phyloP scores from a whole-genome alignment of 2,329 filamentous ascomycete genomes.

The Intubia oerlemansii region DNA sequence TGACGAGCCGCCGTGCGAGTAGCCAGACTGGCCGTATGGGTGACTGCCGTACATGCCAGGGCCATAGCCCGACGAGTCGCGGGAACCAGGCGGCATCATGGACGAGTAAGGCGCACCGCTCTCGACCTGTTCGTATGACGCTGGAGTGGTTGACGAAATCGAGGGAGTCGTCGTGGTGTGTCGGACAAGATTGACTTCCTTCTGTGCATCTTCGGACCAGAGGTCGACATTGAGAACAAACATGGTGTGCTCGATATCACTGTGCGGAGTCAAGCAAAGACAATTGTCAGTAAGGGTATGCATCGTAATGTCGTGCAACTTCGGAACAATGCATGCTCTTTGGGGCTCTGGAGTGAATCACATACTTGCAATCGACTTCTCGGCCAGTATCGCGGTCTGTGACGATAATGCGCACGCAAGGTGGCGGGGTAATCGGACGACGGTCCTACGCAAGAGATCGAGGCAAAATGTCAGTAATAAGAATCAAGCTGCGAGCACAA shows the following conservation, averaged over 20 bases:
- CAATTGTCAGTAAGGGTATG: too few species aligned
- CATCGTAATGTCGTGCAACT: too few species aligned
- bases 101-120: slow-evolving; percentile 14
- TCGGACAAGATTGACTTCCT: slow-evolving; percentile 46
- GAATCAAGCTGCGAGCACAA: not conserved
- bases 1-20: too few species aligned
- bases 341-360: too few species aligned
- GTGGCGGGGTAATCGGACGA: slow-evolving; percentile 84
- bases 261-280: slow-evolving; percentile 15
- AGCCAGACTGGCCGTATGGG: too few species aligned
- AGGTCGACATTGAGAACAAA: slow-evolving; percentile 44
- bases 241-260: slow-evolving; percentile 33
- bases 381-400: slow-evolving; percentile 52
- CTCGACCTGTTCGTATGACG: slow-evolving; percentile 44
- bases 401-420: slow-evolving; percentile 70
- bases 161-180: slow-evolving; percentile 46
- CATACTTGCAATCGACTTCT: slow-evolving; percentile 69
- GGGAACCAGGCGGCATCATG: too few species aligned
- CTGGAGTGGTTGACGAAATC: slow-evolving; percentile 61
- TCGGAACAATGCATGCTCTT: too few species aligned
- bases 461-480: slow-evolving; percentile 1
- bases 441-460: slow-evolving; percentile 43
- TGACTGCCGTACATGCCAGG: slow-evolving; percentile 11
- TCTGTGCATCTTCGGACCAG: slow-evolving; percentile 41
- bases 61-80: slow-evolving; percentile 12